Evolutionary conservation across 2,329 filamentous ascomycete species (phyloP).

Genomic region (Teratosphaeria destructans): DNA sequence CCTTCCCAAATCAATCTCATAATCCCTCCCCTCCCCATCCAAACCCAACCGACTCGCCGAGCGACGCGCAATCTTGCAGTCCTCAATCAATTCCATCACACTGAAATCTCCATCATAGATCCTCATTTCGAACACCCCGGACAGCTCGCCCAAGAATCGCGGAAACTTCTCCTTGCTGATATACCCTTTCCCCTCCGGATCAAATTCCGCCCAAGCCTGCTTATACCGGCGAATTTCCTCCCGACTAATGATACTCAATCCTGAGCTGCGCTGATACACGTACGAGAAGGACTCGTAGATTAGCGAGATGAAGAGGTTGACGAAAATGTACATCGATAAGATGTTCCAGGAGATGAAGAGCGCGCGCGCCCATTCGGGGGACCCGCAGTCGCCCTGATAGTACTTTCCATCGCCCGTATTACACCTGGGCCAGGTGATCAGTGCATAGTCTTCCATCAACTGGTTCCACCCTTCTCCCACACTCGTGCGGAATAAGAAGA

Average conservation of each 20-base stretch:
- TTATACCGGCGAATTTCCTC: conserved; percentile 96
- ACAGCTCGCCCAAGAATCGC: conserved; percentile 76
- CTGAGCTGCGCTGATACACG: conserved; percentile 91
- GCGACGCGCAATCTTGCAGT: conserved; percentile 51
- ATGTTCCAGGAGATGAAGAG: conserved; percentile 98
- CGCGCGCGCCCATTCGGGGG: conserved; percentile 73
- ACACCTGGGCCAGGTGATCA: conserved; percentile 69
- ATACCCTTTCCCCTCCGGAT: conserved; percentile 82
- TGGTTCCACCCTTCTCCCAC: conserved; percentile 94
- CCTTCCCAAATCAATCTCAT: conserved; percentile 58
- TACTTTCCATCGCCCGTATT: conserved; percentile 57
- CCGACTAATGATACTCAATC: conserved; percentile 78
- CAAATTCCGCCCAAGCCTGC: conserved; percentile 92
- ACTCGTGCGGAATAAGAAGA: conserved; percentile 86
- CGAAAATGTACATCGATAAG: conserved; percentile 99
- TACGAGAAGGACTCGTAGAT: conserved; percentile 99
- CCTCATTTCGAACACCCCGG: conserved; percentile 92
- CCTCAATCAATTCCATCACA: conserved; percentile 74
- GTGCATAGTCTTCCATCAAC: conserved; percentile 91
- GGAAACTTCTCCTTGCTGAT: conserved; percentile 87
- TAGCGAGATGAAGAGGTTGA: conserved; percentile 93
- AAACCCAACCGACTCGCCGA: neutral
- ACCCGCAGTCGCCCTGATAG: conserved; percentile 86
- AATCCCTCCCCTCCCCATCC: conserved; percentile 3
- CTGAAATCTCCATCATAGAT: conserved; percentile 90